A percentile compares a stretch with the other conserved stretches of the same genome.
These are phyloP conservation scores for Cicer bijugum DNA, from an alignment of 306 rosid species.

Conservation along the genomic window DNA sequence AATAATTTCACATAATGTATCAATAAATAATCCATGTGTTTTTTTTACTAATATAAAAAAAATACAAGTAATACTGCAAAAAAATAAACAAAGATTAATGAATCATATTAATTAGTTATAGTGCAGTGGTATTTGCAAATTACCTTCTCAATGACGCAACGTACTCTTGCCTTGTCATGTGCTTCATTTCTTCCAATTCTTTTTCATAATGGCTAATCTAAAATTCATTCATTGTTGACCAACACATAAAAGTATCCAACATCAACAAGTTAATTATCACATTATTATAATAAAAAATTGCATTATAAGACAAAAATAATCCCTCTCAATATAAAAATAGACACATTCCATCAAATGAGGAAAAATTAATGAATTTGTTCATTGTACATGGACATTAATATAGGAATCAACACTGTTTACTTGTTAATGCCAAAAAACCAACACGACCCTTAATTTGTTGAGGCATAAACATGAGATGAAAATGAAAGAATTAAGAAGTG, in stretches of 20 bases:
- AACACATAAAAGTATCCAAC: neutral
- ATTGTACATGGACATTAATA: neutral
- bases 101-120: neutral
- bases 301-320: constrained; percentile 22
- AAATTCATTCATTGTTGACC: constrained; percentile 39
- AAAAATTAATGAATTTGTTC: constrained; percentile 28
- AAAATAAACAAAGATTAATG: neutral
- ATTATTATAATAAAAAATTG: constrained; percentile 1
- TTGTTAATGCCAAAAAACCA: constrained; percentile 7
- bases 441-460: constrained; percentile 35
- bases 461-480: neutral
- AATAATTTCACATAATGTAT: constrained; percentile 15
- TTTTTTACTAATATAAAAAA: too few species aligned
- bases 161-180: constrained; percentile 93
- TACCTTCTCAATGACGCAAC: constrained; percentile 97
- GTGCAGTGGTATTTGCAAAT: constrained; percentile 10
- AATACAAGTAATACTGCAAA: too few species aligned
- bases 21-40: neutral
- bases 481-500: neutral
- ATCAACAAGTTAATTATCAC: constrained; percentile 17
- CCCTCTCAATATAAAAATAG: neutral
- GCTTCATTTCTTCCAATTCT: constrained; percentile 89
- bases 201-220: constrained; percentile 85
- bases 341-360: constrained; percentile 48
- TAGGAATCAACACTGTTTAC: neutral